Percentiles rank a stretch among this genome's conserved stretches.
These are phyloP conservation scores for Cutaneotrichosporon daszewskae DNA, from an alignment of 1,284 basidiomycete species.

Conservation along the genomic window DNA sequence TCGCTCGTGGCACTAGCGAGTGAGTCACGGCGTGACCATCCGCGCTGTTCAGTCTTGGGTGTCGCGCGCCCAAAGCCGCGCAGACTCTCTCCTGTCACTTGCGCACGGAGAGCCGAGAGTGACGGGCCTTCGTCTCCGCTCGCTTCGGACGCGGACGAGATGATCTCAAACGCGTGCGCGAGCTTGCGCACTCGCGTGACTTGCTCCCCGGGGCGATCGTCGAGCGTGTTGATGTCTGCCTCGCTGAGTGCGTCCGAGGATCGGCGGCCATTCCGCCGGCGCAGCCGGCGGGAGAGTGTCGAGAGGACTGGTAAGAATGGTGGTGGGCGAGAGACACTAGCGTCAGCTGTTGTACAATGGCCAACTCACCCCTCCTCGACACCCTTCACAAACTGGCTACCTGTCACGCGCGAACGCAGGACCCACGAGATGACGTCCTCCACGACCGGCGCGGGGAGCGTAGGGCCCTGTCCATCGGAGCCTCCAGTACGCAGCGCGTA, in stretches of 20 bases:
- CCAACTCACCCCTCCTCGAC: slow-evolving; percentile 2
- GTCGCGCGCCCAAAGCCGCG: slow-evolving; percentile 15
- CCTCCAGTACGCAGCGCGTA: slow-evolving; percentile 38
- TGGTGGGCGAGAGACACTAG: slow-evolving; percentile 26
- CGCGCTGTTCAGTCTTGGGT: slow-evolving; percentile 5
- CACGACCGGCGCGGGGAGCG: slow-evolving; percentile 32
- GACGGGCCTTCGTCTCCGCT: slow-evolving; percentile 19
- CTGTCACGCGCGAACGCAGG: slow-evolving; percentile 32
- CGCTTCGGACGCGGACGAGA: slow-evolving; percentile 26
- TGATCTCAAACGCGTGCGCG: slow-evolving; percentile 33
- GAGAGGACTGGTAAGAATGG: slow-evolving; percentile 39
- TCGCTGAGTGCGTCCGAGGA: slow-evolving; percentile 26
- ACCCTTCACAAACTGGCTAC: slow-evolving; percentile 29
- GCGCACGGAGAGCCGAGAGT: slow-evolving; percentile 16
- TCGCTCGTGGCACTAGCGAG: slow-evolving; percentile 1
- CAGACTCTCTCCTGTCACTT: slow-evolving; percentile 36
- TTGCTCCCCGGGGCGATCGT: slow-evolving; percentile 5
- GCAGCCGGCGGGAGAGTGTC: slow-evolving; percentile 33
- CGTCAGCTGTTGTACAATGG: background rate
- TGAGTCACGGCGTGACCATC: slow-evolving; percentile 11
- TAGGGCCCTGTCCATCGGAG: slow-evolving; percentile 28
- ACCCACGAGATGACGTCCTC: slow-evolving; percentile 43
- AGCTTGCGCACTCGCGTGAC: slow-evolving; percentile 35
- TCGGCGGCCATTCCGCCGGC: slow-evolving; percentile 19
- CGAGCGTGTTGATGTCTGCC: slow-evolving; percentile 22